Base-by-base conservation (phyloP, 2,329 filamentous ascomycete species). In the Colletotrichum falcatum region DNA sequence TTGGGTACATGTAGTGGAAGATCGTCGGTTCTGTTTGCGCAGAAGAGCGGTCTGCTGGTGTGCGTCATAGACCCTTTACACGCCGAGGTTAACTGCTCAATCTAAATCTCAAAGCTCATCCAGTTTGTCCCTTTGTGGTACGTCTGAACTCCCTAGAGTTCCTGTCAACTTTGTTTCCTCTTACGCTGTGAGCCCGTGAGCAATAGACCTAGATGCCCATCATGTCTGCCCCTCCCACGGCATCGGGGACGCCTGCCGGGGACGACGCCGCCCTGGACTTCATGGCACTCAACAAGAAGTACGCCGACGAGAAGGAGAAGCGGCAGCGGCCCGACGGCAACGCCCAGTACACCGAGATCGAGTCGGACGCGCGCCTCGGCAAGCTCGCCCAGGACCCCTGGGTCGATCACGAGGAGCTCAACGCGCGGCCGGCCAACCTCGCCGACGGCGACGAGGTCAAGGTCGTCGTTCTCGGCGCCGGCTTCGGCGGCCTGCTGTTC, bases 391-490 rank as follows among this genome's bases (percentile, higher is more conserved):
- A 75, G 0, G 81, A 83, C 64, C 80, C 80, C 0, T 83, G 79
- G 77, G 79, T 74, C 8, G 77, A 81, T 70, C 77, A 80, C 46
- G 77, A 74, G 0, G 74, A 75, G 0, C 74, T 80, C 9, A 80
- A 80, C 56, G 73, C 74, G 1, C 72, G 66, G 16, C 23, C 60
- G 3, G 70, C 73, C 0, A 65, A 71, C 2, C 73, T 81, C 54
- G 65, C 65, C 14, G 73, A 80, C 39, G 77, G 78, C 33, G 76
- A 75, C 35, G 72, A 65, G 5, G 71, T 75, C 71, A 77, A 78
- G 60, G 74, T 78, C 59, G 39, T 81, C 23, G 75, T 82, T 26
- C 73, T 82, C 1, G 81, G 82, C 1, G 78, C 77, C 1, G 82
- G 82, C 0, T 81, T 76, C 53, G 77, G 77, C 8, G 81, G 78